Percentiles rank a stretch among this genome's conserved stretches.
Evolutionary conservation across 257 asterid species (phyloP).

Genomic region (Leptodermis oblonga): DNA sequence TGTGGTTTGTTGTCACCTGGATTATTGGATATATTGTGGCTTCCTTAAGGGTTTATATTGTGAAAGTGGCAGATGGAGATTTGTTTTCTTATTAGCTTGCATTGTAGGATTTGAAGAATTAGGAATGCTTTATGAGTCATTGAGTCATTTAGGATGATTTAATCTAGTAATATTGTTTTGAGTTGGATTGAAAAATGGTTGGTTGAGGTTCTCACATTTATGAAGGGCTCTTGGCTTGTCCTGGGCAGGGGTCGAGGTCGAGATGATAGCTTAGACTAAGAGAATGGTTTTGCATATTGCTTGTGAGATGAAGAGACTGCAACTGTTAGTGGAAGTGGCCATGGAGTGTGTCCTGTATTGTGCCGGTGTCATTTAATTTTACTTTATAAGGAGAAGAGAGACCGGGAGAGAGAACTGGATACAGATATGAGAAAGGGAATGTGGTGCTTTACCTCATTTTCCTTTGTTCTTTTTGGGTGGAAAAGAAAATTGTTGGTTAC

Average conservation of each 20-base stretch:
- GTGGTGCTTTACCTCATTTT: background rate
- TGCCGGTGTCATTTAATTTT: background rate
- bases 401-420: background rate
- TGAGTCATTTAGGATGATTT: no score
- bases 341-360: background rate
- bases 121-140: background rate
- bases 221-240: background rate
- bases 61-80: background rate
- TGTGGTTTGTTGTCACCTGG: background rate
- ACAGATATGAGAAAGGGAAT: background rate
- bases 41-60: no score
- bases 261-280: background rate
- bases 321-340: background rate
- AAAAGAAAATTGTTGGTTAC: background rate
- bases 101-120: background rate
- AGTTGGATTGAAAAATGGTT: background rate
- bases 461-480: no score
- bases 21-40: no score
- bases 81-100: background rate
- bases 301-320: background rate
- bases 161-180: no score
- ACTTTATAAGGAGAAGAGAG: background rate
- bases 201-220: background rate
- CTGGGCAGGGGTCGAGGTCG: background rate
- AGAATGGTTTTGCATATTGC: background rate